Base-by-base conservation (phyloP, 176 grass and related monocot genomes). In the Thalia dealbata region DNA sequence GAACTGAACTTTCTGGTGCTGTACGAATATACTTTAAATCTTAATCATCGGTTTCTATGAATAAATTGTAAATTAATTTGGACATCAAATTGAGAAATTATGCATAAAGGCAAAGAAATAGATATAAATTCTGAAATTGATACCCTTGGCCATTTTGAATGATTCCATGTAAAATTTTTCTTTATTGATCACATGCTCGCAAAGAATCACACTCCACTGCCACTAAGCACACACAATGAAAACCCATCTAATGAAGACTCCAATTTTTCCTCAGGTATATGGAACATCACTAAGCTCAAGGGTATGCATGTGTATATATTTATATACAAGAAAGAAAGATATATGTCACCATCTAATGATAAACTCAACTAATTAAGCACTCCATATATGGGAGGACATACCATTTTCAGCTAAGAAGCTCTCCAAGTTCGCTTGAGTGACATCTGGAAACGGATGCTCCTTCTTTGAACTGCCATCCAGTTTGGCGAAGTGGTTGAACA, bases 401-500 rank as follows among this genome's bases (percentile, higher is more conserved):
- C 69, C 60, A 54, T 68, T 30, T 67, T 83, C 75, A 58, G 25
- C 24, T 5, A 74, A 28, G 32, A 67, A 81, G 55, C 46, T 44
- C 7, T 67, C 50, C 27, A 41, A 56, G 25, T 79, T 75, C 54
- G 19, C 72, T 1, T 76, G 64, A 74, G 52, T 24, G 22, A 50
- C 52, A 35, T 26, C 69, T 44, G 73, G 70, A 52, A 38, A 38
- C 4, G 58, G 43, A 14, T 64, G 62, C 62, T 32, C 27, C 10
- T 15, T 28, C 15, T 64, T 64, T 28, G 62, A 64, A 64, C 18
- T 32, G 14, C 25, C 62, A 30, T 58, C 45, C 50, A 73, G 67
- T 30, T 41, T 72, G 69, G 30, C 64, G 69, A 78, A 67, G 61
- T 83, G 76, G 69, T 61, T 65, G 52, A 29, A 68, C 16, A 22